Percentiles rank a stretch among this genome's conserved stretches.
These are phyloP conservation scores for Triangularia verruculosa DNA, from an alignment of 2,329 filamentous ascomycete species.

Conservation along the genomic window DNA sequence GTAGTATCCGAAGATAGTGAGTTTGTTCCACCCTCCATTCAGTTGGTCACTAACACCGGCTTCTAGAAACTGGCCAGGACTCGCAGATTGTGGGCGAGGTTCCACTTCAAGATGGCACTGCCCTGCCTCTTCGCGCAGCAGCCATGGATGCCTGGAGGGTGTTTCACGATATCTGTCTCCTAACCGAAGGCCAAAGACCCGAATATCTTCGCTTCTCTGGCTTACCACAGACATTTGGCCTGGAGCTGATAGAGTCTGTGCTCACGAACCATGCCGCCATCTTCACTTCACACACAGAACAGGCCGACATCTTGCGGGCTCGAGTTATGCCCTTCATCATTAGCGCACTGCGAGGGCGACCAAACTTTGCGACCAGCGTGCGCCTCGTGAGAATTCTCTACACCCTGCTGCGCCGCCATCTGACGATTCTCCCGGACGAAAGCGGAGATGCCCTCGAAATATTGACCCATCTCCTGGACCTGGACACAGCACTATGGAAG, in stretches of 20 bases:
- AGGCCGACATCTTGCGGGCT: constrained; percentile 71
- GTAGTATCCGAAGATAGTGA: constrained; percentile 77
- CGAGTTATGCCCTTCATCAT: constrained; percentile 82
- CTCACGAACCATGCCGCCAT: constrained; percentile 80
- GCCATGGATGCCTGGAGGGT: constrained; percentile 82
- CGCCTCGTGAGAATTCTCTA: constrained; percentile 80
- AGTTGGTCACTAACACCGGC: not conserved
- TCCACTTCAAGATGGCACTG: constrained; percentile 57
- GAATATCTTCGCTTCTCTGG: constrained; percentile 77
- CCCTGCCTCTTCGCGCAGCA: constrained; percentile 66
- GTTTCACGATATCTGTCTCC: constrained; percentile 83
- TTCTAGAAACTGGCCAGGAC: constrained; percentile 45
- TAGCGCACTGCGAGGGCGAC: constrained; percentile 71
- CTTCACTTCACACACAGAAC: constrained; percentile 75
- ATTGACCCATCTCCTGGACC: constrained; percentile 82
- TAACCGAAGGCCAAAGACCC: constrained; percentile 80
- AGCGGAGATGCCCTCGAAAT: constrained; percentile 80
- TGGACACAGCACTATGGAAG: constrained; percentile 82
- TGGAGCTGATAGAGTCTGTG: constrained; percentile 90
- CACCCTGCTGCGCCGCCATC: constrained; percentile 73
- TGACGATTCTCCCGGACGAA: constrained; percentile 70
- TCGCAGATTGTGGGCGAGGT: constrained; percentile 64
- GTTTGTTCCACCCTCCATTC: constrained; percentile 31
- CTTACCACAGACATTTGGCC: constrained; percentile 75
- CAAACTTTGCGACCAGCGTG: constrained; percentile 78